Evolutionary conservation across 305 asterid genomes (phyloP), one percentile per base, ranked within the genome.

Genomic region (Fraxinus paxiana): DNA sequence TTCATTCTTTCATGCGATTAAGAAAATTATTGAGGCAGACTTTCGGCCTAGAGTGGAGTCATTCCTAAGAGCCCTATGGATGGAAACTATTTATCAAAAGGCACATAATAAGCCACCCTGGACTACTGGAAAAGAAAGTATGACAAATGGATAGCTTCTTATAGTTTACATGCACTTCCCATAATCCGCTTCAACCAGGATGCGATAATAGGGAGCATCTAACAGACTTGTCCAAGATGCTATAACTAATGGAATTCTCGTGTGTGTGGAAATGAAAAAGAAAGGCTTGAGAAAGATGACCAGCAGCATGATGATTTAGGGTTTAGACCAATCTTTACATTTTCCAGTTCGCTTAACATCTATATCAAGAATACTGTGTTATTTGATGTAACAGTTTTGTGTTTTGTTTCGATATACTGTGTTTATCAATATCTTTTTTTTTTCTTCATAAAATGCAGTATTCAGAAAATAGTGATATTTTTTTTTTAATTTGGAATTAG

Each of bases 161-260:
- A 28, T 59, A 46, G 61, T 63, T 72, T 35, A 46, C 81, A 46
- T 54, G 61, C 43, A 46, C 80, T 48, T 43, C 73, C 37, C 17
- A 59, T 26, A 54, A 37, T 48, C 59, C 10, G 31, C 56, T 18
- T 37, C 77, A n/a, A 59, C 26, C 26, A 41, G 28, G 51, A 22
- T 75, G 30, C 22, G 2, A 28, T 33, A 13, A 4, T 56, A 28
- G n/a, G 74, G 37, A 81, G 31, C 24, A 65, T 12, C 20, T 2
- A 8, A 3, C 5, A n/a, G 56, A 8, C 41, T n/a, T 59, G 28
- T 61, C 77, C 82, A 34, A 72, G 30, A 51, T 79, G 65, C 75
- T 43, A 26, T n/a, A 28, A 28, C 77, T 34, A 61, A 82, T 26
- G 65, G 18, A 22, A 24, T 67, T n/a, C 30, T 28, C 30, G 59